These are phyloP conservation scores for Zelopaecilomyces penicillatus DNA, from an alignment of 2,329 filamentous ascomycete genomes.

Conservation along the genomic window DNA sequence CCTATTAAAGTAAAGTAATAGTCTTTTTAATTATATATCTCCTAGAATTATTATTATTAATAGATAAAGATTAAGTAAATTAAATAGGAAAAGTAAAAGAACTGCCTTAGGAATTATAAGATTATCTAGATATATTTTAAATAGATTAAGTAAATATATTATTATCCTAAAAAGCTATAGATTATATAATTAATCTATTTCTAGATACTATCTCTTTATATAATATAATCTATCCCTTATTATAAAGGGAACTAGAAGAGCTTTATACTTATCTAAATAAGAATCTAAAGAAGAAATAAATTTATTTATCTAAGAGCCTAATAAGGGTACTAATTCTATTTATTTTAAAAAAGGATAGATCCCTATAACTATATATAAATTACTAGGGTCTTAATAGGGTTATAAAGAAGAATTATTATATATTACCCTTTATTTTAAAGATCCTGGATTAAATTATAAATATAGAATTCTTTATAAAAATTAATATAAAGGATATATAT, in stretches of 20 bases:
- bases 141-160: slow-evolving; percentile 1
- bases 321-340: slow-evolving; percentile 5
- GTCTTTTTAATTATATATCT: not conserved
- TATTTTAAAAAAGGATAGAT: slow-evolving; percentile 8
- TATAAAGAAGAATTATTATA: slow-evolving; percentile 7
- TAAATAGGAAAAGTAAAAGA: not conserved
- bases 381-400: slow-evolving; percentile 7
- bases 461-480: slow-evolving; percentile 1
- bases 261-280: slow-evolving; percentile 8
- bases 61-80: not conserved
- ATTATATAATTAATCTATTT: slow-evolving; percentile 6
- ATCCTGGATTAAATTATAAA: not conserved
- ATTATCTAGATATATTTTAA: slow-evolving; percentile 1
- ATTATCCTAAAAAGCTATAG: not conserved
- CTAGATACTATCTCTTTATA: not conserved
- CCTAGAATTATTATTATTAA: not conserved
- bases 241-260: slow-evolving; percentile 1
- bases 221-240: slow-evolving; percentile 4
- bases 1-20: slow-evolving; percentile 1
- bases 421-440: slow-evolving; percentile 7
- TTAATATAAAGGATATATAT: not conserved
- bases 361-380: slow-evolving; percentile 7
- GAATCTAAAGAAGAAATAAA: slow-evolving; percentile 2
- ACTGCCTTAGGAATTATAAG: not conserved
- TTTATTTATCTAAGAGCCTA: slow-evolving; percentile 3